Conservation (phyloP, 352 stramenopile genomes). For the Phytopythium montanum region DNA sequence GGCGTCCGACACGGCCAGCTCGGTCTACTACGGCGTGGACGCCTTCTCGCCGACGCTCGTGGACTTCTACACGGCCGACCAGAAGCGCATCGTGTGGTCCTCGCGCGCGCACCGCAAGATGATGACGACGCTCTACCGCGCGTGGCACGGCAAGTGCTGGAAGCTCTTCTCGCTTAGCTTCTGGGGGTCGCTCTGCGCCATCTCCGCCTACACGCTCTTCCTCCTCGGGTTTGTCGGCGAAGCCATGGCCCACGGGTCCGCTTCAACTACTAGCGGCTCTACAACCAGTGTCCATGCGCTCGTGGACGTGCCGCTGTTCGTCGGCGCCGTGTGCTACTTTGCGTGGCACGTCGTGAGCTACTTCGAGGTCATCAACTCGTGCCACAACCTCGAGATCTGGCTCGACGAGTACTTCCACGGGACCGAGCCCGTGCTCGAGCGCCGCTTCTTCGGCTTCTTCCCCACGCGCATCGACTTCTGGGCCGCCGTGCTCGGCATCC, state of each 20-base stretch:
- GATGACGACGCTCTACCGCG: slow-evolving; percentile 82
- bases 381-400: slow-evolving; percentile 86
- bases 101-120: slow-evolving; percentile 86
- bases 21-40: slow-evolving; percentile 85
- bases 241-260: slow-evolving; percentile 36
- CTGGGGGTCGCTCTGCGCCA: slow-evolving; percentile 53
- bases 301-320: slow-evolving; percentile 61
- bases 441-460: slow-evolving; percentile 72
- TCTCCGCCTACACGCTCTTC: slow-evolving; percentile 57
- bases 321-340: slow-evolving; percentile 55
- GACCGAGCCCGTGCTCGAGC: slow-evolving; percentile 58
- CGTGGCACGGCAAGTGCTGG: slow-evolving; percentile 68
- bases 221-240: slow-evolving; percentile 58
- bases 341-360: slow-evolving; percentile 62
- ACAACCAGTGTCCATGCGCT: slow-evolving; percentile 24
- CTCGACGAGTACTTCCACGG: slow-evolving; percentile 84
- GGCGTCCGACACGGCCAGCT: slow-evolving; percentile 64
- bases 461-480: slow-evolving; percentile 84
- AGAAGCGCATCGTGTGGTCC: slow-evolving; percentile 86
- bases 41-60: slow-evolving; percentile 84
- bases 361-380: slow-evolving; percentile 87
- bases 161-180: slow-evolving; percentile 75
- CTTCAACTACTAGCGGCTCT: slow-evolving; percentile 14
- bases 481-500: slow-evolving; percentile 54
- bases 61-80: slow-evolving; percentile 81